Evolutionary conservation across 75 land plant species (phyloP).

Genomic region (Pinus tabuliformis): DNA sequence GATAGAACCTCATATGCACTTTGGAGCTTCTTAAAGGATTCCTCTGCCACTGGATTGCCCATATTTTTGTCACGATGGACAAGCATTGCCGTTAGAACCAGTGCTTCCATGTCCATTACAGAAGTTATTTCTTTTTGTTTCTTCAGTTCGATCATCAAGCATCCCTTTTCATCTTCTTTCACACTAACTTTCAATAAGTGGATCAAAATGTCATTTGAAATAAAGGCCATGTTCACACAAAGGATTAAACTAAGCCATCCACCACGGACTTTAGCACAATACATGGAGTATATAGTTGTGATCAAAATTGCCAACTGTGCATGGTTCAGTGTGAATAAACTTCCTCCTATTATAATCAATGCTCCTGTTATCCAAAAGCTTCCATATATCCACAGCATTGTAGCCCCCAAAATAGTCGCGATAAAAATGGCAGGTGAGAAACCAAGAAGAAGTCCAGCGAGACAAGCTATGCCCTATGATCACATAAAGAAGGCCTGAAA

Average conservation of each 20-base stretch:
- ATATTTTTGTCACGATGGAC: conserved; percentile 98
- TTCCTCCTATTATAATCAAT: conserved; percentile 78
- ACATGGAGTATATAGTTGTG: conserved; percentile 61
- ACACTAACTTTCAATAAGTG: conserved; percentile 46
- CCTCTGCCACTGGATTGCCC: conserved; percentile 88
- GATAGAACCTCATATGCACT: conserved; percentile 97
- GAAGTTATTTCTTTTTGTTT: conserved; percentile 24
- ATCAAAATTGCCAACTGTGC: conserved; percentile 64
- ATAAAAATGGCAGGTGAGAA: conserved; percentile 73
- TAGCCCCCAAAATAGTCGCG: conserved; percentile 55
- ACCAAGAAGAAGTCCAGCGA: conserved; percentile 61
- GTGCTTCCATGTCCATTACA: conserved; percentile 20
- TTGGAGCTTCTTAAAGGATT: conserved; percentile 95
- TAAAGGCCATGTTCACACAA: conserved; percentile 72
- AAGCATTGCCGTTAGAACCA: conserved; percentile 58
- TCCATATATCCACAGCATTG: conserved; percentile 84
- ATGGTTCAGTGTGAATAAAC: conserved; percentile 59
- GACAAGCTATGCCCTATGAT: conserved; percentile 62
- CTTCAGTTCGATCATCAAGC: conserved; percentile 22
- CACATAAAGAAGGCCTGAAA: conserved; percentile 50
- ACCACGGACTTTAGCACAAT: conserved; percentile 61
- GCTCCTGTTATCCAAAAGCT: conserved; percentile 87
- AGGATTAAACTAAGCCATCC: conserved; percentile 79
- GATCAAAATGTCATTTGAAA: conserved; percentile 69
- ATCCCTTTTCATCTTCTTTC: conserved; percentile 24